Conservation (phyloP, 1,284 basidiomycete genomes). For the Trichosporon coremiiforme region DNA sequence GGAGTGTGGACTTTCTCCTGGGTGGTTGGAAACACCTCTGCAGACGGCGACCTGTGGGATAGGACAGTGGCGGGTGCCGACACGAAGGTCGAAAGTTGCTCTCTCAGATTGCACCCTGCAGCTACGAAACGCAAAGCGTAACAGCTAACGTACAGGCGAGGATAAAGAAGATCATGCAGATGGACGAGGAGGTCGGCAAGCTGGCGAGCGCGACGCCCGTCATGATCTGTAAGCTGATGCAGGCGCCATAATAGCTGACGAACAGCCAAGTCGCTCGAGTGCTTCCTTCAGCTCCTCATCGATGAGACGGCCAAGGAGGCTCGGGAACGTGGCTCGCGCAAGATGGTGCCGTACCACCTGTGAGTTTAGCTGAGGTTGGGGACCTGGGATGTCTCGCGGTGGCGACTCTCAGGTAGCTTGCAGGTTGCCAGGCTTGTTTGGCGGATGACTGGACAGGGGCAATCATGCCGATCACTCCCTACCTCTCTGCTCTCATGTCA, state of each 20-base stretch:
- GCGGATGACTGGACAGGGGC: slow-evolving; percentile 7
- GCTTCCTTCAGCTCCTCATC: slow-evolving; percentile 87
- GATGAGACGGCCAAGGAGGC: slow-evolving; percentile 84
- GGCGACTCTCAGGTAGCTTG: no score
- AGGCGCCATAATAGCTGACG: not conserved
- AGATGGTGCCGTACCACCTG: slow-evolving; percentile 93
- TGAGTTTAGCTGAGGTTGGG: slow-evolving; percentile 57
- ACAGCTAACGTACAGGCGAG: slow-evolving; percentile 64
- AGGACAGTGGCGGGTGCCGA: not conserved
- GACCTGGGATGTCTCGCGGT: no score
- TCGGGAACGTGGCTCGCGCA: slow-evolving; percentile 75
- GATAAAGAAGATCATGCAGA: slow-evolving; percentile 99
- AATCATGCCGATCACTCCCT: not conserved
- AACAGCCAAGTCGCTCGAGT: slow-evolving; percentile 90
- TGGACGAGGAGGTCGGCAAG: slow-evolving; percentile 99
- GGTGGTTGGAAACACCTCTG: no score
- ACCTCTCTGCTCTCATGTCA: no score
- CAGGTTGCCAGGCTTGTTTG: not conserved
- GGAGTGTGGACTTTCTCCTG: no score
- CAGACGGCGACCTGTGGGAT: not conserved
- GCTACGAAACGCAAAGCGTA: no score
- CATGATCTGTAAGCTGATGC: slow-evolving; percentile 77
- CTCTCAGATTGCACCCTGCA: no score
- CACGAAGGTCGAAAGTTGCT: no score
- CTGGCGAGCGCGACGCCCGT: slow-evolving; percentile 96